phyloP scores from a whole-genome alignment of 106 monocot genomes.

The Narthecium ossifragum region DNA sequence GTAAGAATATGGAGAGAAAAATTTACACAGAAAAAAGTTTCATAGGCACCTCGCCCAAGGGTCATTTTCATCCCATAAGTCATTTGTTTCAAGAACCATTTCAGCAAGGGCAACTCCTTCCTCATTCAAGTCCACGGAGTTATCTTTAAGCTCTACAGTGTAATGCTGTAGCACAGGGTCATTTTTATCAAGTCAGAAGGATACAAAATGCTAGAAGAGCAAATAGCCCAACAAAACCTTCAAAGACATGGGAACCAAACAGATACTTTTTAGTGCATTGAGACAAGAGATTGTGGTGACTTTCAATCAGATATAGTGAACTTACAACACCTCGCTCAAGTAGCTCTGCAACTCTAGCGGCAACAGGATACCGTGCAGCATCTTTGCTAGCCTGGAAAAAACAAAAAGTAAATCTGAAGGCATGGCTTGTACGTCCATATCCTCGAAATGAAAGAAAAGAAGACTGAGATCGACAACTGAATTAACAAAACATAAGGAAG shows the following conservation, averaged over 20 bases:
- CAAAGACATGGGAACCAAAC: neutral
- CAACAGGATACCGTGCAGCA: conserved; percentile 94
- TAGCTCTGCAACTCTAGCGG: conserved; percentile 92
- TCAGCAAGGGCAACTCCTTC: conserved; percentile 91
- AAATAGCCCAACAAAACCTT: neutral
- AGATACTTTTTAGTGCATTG: neutral
- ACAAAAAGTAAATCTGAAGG: no score
- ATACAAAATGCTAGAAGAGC: neutral
- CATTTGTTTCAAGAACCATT: conserved; percentile 87
- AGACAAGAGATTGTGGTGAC: neutral
- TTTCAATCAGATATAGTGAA: conserved; percentile 5
- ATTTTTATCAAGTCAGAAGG: conserved; percentile 3
- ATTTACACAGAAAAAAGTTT: conserved; percentile 3
- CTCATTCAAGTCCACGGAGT: conserved; percentile 87
- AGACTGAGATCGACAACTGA: neutral
- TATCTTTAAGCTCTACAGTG: conserved; percentile 83
- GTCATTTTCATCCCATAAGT: conserved; percentile 99
- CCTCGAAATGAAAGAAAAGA: neutral
- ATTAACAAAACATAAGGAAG: neutral
- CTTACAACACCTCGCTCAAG: conserved; percentile 75
- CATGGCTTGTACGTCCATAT: no score
- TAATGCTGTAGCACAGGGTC: conserved; percentile 68
- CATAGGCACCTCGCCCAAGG: conserved; percentile 89
- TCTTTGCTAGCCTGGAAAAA: conserved; percentile 73
- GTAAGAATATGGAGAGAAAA: no score